These are phyloP conservation scores for Seiridium cupressi DNA, from an alignment of 2,329 filamentous ascomycete species.

Conservation along the genomic window DNA sequence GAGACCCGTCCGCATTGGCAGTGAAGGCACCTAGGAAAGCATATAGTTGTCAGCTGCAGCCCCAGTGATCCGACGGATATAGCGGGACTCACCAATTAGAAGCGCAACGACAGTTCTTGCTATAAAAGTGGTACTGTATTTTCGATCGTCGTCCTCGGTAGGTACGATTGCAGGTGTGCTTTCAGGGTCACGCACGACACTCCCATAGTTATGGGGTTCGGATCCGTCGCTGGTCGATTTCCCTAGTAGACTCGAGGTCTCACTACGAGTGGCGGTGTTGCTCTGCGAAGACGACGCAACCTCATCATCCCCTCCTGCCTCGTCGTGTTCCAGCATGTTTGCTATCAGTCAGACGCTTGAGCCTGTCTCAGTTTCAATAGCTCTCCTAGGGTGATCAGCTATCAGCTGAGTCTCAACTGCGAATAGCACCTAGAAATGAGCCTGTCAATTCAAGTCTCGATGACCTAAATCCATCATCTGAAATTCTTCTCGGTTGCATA, in stretches of 20 bases:
- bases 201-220: slow-evolving; percentile 2
- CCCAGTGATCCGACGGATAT: background rate
- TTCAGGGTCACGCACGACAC: background rate
- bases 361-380: background rate
- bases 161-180: background rate
- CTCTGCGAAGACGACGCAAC: background rate
- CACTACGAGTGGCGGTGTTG: background rate
- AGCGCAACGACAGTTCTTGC: slow-evolving; percentile 17
- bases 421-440: too few species aligned
- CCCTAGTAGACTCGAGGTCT: background rate
- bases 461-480: background rate
- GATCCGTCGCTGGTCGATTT: background rate
- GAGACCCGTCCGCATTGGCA: slow-evolving; percentile 60
- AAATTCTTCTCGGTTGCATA: background rate
- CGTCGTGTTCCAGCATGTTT: background rate
- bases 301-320: background rate
- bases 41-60: background rate
- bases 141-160: background rate
- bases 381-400: background rate
- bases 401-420: too few species aligned
- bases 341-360: too few species aligned
- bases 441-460: too few species aligned
- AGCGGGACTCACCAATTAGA: slow-evolving; percentile 14
- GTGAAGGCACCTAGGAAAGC: slow-evolving; percentile 53
- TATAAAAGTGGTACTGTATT: slow-evolving; percentile 18